Base-by-base conservation (phyloP, 2,329 filamentous ascomycete genomes). In the Stagonosporopsis tanaceti region DNA sequence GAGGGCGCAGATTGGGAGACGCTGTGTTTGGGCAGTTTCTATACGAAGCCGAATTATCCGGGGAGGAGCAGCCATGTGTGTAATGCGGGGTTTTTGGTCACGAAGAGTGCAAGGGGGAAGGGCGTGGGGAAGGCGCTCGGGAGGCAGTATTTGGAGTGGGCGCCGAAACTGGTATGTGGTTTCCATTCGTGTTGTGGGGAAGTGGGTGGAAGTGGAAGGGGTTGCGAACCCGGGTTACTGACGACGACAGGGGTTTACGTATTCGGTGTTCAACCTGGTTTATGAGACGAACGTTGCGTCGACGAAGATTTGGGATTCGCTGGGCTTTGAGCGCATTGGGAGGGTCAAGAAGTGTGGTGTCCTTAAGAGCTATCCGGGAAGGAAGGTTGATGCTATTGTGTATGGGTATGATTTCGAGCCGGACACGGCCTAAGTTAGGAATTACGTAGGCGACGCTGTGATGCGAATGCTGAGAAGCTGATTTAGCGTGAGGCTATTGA, bases 281-380 rank as follows among this genome's bases (percentile, higher is more conserved):
- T 95, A 95, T 79, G 91, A 95, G 80, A 93, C 89, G 62, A 95
- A 95, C 76, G 89, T 93, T 35, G 91, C 90, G 1, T 93, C 89
- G 35, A 91, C 90, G 4, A 47, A 42, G 17, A 60, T 60, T 11
- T 60, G 58, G 58, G 58, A 60, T 17, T 60, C 58, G 1, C 83
- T 95, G 30, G 91, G 91, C 52, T 95, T 95, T 80, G 93, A 94
- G 81, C 87, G 91, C 57, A 93, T 95, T 72, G 91, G 92, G 22
- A 85, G 89, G 52, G 88, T 95, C 65, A 77, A 75, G 58, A 77
- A 77, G 41, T 78, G 76, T 24, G 59, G 59, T 2, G 30, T 45
- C 12, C 12, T 61, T 15, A 61, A 55, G 38, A 61, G 59, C 15
- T 58, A 50, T 28, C 59, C 59, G 8, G 59, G 50, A 1, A 54